These are phyloP conservation scores for Phytopythium oedochilum DNA, from an alignment of 352 stramenopile genomes.

Conservation along the genomic window DNA sequence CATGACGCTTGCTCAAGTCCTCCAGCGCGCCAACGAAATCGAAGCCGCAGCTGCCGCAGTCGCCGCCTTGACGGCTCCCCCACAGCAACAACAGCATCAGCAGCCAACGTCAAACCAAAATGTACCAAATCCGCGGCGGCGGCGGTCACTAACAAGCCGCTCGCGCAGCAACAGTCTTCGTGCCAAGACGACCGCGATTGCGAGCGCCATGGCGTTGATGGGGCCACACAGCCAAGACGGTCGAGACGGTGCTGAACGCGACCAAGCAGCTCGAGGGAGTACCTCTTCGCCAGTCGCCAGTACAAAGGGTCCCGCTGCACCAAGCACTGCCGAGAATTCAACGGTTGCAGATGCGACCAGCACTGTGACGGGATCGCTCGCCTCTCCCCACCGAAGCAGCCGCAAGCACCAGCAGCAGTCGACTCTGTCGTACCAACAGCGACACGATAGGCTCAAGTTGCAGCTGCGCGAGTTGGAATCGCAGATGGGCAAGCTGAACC, in stretches of 20 bases:
- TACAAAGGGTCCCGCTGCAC: not conserved
- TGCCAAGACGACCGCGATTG: conserved; percentile 47
- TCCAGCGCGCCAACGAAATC: conserved; percentile 18
- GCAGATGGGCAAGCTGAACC: conserved; percentile 53
- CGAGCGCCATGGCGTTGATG: conserved; percentile 61
- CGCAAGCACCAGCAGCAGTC: not conserved
- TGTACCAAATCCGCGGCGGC: conserved; percentile 32
- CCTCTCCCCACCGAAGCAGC: not conserved
- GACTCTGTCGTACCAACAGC: conserved; percentile 1
- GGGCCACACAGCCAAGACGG: conserved; percentile 29
- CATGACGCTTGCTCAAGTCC: conserved; percentile 30
- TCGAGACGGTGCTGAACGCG: not conserved
- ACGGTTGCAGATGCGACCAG: not conserved
- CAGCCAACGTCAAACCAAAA: conserved; percentile 14
- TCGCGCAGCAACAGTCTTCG: conserved; percentile 63
- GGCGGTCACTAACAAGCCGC: conserved; percentile 54
- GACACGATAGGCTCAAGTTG: conserved; percentile 45
- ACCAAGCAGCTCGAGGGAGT: not conserved
- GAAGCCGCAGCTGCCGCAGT: conserved; percentile 8
- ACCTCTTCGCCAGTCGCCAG: not conserved
- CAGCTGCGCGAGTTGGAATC: conserved; percentile 56
- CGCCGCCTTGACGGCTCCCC: conserved; percentile 4
- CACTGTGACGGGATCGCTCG: not conserved
- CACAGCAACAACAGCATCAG: conserved; percentile 2
- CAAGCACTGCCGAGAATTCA: not conserved